Percentiles rank a stretch among this genome's conserved stretches.
Evolutionary conservation across 2,329 filamentous ascomycete genomes (phyloP).

Genomic region (Grosmannia serpens): DNA sequence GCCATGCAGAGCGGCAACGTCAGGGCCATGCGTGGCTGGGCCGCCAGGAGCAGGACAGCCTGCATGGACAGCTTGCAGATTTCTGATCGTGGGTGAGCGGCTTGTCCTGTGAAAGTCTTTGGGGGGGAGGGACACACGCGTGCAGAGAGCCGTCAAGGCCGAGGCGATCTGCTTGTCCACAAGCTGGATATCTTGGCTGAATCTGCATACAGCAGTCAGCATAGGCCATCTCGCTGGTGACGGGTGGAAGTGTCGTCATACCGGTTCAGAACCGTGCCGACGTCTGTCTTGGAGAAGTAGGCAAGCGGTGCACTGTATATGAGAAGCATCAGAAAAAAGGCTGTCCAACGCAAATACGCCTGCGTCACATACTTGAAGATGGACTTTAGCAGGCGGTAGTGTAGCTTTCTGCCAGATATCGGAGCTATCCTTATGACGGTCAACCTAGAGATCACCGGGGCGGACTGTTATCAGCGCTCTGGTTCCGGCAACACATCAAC

Average conservation of each 20-base stretch:
- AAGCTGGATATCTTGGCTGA: conserved; percentile 32
- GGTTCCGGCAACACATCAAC: background rate
- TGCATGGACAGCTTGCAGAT: conserved; percentile 17
- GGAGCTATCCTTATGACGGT: conserved; percentile 23
- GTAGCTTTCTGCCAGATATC: conserved; percentile 22
- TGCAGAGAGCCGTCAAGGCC: conserved; percentile 20
- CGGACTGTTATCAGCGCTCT: background rate
- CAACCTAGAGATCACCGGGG: conserved; percentile 15
- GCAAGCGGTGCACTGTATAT: conserved; percentile 24
- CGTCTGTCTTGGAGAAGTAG: conserved; percentile 28
- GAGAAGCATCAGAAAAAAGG: background rate
- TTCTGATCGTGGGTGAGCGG: background rate
- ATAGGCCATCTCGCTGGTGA: background rate
- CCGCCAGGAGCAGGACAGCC: conserved; percentile 30
- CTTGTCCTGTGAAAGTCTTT: conserved; percentile 2
- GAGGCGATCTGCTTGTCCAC: conserved; percentile 29
- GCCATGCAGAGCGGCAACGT: conserved; percentile 32
- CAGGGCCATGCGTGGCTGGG: conserved; percentile 32
- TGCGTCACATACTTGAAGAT: conserved; percentile 15
- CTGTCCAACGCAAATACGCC: background rate
- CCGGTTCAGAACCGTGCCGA: conserved; percentile 29
- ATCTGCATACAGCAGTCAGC: conserved; percentile 16
- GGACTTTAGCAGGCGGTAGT: conserved; percentile 20
- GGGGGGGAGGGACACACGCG: conserved; percentile 19
- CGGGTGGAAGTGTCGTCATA: conserved; percentile 7